Evolutionary conservation across 768 basidiomycete species (phyloP).

Genomic region (Trametes meyenii): DNA sequence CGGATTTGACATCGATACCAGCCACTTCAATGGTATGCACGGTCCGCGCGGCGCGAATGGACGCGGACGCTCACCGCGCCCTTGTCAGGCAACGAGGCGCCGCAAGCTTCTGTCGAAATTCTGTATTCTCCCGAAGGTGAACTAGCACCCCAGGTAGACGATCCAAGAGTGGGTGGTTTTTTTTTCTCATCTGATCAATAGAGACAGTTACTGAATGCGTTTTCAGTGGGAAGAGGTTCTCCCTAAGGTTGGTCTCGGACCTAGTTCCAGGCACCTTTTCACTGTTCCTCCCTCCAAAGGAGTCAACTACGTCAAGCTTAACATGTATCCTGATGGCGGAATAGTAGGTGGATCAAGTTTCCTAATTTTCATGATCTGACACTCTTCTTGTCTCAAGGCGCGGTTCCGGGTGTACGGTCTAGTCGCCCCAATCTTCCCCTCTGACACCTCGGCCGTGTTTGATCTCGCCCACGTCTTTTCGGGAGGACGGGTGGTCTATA

Average conservation of each 20-base stretch:
- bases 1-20: conserved; percentile 93
- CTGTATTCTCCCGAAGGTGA: conserved; percentile 47
- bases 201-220: neutral
- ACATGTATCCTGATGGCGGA: conserved; percentile 97
- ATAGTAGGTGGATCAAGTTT: conserved; percentile 60
- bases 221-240: conserved; percentile 77
- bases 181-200: neutral
- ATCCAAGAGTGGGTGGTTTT: conserved; percentile 53
- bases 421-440: conserved; percentile 66
- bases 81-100: conserved; percentile 80
- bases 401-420: conserved; percentile 91
- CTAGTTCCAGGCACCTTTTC: conserved; percentile 89
- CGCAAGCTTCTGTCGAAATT: conserved; percentile 75
- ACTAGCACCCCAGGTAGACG: conserved; percentile 44
- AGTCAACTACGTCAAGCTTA: conserved; percentile 84
- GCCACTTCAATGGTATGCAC: conserved; percentile 82
- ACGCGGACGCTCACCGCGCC: neutral
- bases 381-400: conserved; percentile 52
- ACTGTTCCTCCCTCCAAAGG: conserved; percentile 54
- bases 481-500: conserved; percentile 81
- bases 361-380: neutral
- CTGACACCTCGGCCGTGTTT: conserved; percentile 51
- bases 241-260: conserved; percentile 75
- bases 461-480: conserved; percentile 92
- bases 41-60: neutral